These are phyloP conservation scores for Miscanthus sacchariflorus DNA, from an alignment of 202 grass and related monocot genomes.

Conservation along the genomic window DNA sequence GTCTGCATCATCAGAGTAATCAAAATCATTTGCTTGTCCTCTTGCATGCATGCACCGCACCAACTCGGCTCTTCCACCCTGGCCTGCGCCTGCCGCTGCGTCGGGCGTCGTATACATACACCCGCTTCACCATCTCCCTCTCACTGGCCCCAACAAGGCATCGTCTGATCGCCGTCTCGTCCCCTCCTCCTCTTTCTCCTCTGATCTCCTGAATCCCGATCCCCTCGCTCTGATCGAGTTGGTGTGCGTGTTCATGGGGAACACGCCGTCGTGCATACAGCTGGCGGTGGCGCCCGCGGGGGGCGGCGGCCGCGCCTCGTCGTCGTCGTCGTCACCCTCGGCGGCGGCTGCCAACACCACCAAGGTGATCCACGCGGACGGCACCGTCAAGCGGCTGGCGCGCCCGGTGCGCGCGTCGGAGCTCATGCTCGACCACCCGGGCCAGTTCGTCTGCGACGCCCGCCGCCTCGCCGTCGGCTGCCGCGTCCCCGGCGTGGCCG, in stretches of 20 bases:
- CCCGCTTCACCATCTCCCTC: constrained; percentile 2
- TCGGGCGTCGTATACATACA: constrained; percentile 11
- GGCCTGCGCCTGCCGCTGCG: constrained; percentile 7
- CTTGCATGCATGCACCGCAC: constrained; percentile 43
- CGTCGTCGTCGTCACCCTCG: background rate
- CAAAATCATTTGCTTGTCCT: constrained; percentile 65
- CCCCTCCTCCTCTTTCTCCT: background rate
- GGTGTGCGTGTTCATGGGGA: constrained; percentile 53
- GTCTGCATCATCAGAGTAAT: constrained; percentile 30
- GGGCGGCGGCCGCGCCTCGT: background rate
- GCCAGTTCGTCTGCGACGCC: constrained; percentile 79
- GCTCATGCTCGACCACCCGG: constrained; percentile 74
- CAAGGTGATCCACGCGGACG: constrained; percentile 68
- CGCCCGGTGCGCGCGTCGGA: constrained; percentile 60
- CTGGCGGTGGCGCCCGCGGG: background rate
- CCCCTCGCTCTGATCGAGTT: no score
- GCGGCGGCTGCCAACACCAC: background rate
- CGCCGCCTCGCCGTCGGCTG: constrained; percentile 61
- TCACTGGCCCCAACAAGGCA: background rate
- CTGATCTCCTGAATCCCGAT: background rate
- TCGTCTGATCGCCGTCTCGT: background rate
- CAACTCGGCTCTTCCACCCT: constrained; percentile 35
- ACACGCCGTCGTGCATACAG: constrained; percentile 53
- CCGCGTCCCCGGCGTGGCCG: constrained; percentile 66
- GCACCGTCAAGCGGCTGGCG: constrained; percentile 49